A percentile compares a stretch with the other conserved stretches of the same genome.
Evolutionary conservation across 1,284 basidiomycete genomes (phyloP).

Genomic region (Ceratobasidium papillatum): DNA sequence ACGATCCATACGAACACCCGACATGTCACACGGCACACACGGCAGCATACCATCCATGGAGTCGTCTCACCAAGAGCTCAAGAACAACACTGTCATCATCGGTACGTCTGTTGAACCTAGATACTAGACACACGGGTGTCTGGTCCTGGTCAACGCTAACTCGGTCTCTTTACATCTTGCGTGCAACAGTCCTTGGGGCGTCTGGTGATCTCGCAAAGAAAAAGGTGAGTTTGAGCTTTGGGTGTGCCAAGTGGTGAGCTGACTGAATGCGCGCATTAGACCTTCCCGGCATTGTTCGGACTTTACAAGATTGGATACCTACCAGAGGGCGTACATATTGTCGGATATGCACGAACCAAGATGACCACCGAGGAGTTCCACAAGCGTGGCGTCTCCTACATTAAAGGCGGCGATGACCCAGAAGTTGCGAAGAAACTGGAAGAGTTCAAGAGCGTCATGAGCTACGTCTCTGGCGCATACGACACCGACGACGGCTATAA

Average conservation of each 20-base stretch:
- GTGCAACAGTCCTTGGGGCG: slow-evolving; percentile 83
- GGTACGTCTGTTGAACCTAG: slow-evolving; percentile 59
- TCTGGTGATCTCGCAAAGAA: slow-evolving; percentile 99
- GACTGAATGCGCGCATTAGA: slow-evolving; percentile 60
- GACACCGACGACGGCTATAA: slow-evolving; percentile 83
- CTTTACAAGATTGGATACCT: slow-evolving; percentile 84
- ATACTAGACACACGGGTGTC: slow-evolving; percentile 31
- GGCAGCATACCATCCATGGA: slow-evolving; percentile 90
- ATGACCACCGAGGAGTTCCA: slow-evolving; percentile 89
- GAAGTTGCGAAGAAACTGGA: slow-evolving; percentile 70
- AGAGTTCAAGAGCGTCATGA: slow-evolving; percentile 80
- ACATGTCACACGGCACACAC: slow-evolving; percentile 22
- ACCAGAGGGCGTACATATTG: slow-evolving; percentile 84
- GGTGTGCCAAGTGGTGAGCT: not conserved
- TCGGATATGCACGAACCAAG: slow-evolving; percentile 95
- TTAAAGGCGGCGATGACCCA: slow-evolving; percentile 77
- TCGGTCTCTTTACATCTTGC: slow-evolving; percentile 7
- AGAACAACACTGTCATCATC: slow-evolving; percentile 87
- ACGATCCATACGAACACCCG: slow-evolving; percentile 2
- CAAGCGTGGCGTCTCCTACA: slow-evolving; percentile 81
- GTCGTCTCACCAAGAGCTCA: slow-evolving; percentile 72
- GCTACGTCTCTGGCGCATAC: slow-evolving; percentile 88
- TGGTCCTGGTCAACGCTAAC: slow-evolving; percentile 36
- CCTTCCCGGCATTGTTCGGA: slow-evolving; percentile 91
- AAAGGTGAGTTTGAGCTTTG: slow-evolving; percentile 68